Percentiles rank a stretch among this genome's conserved stretches.
Conservation (phyloP, 2,329 filamentous ascomycete genomes). For the Hansfordia pulvinata region DNA sequence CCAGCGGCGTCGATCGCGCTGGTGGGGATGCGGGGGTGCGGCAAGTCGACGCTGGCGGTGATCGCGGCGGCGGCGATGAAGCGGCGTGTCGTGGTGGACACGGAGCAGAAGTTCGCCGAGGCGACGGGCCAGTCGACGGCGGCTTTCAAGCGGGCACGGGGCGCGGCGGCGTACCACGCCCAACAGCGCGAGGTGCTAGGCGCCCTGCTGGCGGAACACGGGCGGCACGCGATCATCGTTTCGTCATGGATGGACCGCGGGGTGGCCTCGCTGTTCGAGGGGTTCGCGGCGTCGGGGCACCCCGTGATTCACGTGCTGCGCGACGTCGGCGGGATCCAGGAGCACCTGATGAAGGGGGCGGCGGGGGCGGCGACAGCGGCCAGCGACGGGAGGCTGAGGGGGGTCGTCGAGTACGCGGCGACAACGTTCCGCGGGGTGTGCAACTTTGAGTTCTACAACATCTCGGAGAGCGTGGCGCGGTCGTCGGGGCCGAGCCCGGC, state of each 20-base stretch:
- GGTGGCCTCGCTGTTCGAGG: conserved; percentile 43
- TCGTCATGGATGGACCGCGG: conserved; percentile 58
- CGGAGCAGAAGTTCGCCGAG: conserved; percentile 55
- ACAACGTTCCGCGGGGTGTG: conserved; percentile 51
- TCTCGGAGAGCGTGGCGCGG: conserved; percentile 39
- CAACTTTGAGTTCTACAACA: conserved; percentile 66
- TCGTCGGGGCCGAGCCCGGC: conserved; percentile 6
- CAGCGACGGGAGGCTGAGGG: conserved; percentile 39
- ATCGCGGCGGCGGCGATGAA: conserved; percentile 61
- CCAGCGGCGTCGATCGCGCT: conserved; percentile 58
- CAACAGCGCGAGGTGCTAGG: conserved; percentile 48
- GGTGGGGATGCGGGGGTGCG: conserved; percentile 58
- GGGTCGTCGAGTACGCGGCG: conserved; percentile 42
- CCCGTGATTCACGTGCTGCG: conserved; percentile 60
- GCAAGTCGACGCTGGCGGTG: conserved; percentile 63
- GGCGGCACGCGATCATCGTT: conserved; percentile 52
- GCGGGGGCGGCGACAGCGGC: no score
- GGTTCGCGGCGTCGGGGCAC: conserved; percentile 48
- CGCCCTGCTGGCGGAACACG: conserved; percentile 46
- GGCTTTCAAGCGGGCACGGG: conserved; percentile 49
- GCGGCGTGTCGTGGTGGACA: conserved; percentile 54
- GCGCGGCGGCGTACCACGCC: conserved; percentile 46
- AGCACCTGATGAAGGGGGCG: conserved; percentile 46
- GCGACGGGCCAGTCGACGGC: conserved; percentile 46
- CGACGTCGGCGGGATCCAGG: conserved; percentile 49